These are phyloP conservation scores for Microcos paniculata DNA, from an alignment of 345 rosid species.

Conservation along the genomic window DNA sequence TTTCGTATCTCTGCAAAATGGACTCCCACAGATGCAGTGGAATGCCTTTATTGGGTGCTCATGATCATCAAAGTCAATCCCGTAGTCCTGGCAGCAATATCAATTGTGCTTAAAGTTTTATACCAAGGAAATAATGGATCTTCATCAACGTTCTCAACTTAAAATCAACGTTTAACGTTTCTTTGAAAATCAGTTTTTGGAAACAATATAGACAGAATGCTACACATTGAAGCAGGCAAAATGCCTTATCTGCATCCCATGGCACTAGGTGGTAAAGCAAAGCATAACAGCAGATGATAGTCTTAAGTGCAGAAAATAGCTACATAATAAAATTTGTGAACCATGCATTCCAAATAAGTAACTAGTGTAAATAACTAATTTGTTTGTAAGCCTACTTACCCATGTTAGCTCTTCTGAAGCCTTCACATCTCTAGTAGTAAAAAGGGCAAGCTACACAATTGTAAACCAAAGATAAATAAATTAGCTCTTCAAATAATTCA, in stretches of 20 bases:
- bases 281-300: not conserved
- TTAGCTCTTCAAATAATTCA: not conserved
- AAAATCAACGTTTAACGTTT: too few relatives aligned
- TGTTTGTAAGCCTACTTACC: slow-evolving; percentile 59
- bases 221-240: not conserved
- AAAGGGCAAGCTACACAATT: slow-evolving; percentile 79
- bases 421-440: slow-evolving; percentile 66
- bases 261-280: not conserved
- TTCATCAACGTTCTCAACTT: not conserved
- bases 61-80: slow-evolving; percentile 65
- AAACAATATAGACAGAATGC: not conserved
- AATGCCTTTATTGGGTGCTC: too few relatives aligned
- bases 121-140: not conserved
- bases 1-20: too few relatives aligned
- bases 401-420: slow-evolving; percentile 83
- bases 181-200: not conserved
- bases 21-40: too few relatives aligned
- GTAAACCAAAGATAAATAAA: not conserved
- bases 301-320: not conserved
- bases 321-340: not conserved
- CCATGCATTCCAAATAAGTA: not conserved
- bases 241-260: not conserved
- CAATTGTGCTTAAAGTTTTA: not conserved
- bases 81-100: slow-evolving; percentile 64
- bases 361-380: not conserved